phyloP scores from a whole-genome alignment of 106 monocot species.

The Iris macrosiphon region DNA sequence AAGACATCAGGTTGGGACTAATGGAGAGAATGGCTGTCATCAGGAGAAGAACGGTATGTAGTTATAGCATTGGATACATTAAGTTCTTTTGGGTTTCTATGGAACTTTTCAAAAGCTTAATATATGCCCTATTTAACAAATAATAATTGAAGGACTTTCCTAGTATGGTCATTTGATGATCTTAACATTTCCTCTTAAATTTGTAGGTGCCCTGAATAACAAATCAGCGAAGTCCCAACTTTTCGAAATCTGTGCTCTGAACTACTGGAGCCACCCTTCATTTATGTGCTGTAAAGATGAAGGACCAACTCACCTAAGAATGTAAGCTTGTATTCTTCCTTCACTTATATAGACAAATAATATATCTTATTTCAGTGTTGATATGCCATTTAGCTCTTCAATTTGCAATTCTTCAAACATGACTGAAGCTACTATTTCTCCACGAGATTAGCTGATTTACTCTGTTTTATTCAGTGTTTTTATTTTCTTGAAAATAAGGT shows the following conservation, averaged over 20 bases:
- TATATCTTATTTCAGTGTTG: no score
- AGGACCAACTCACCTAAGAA: slow-evolving; percentile 39
- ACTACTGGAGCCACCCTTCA: slow-evolving; percentile 42
- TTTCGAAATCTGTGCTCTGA: slow-evolving; percentile 37
- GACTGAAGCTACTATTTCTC: not conserved
- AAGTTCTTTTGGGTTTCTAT: not conserved
- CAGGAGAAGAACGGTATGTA: not conserved
- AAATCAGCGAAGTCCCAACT: slow-evolving; percentile 34
- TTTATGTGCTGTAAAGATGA: slow-evolving; percentile 45
- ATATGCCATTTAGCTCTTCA: no score
- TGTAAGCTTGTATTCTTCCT: slow-evolving; percentile 20
- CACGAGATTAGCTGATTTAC: no score
- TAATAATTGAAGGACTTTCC: not conserved
- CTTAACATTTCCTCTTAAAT: not conserved
- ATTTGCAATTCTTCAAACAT: not conserved
- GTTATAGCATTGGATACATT: not conserved
- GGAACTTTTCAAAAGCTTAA: not conserved
- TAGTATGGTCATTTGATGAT: not conserved
- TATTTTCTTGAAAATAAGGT: no score
- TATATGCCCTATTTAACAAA: not conserved
- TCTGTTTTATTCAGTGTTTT: not conserved
- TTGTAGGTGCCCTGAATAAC: not conserved
- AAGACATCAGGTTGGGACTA: not conserved
- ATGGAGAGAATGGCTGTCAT: slow-evolving; percentile 1
- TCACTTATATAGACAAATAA: no score